Conservation (phyloP, 2,329 filamentous ascomycete genomes). For the Venturia asperata region DNA sequence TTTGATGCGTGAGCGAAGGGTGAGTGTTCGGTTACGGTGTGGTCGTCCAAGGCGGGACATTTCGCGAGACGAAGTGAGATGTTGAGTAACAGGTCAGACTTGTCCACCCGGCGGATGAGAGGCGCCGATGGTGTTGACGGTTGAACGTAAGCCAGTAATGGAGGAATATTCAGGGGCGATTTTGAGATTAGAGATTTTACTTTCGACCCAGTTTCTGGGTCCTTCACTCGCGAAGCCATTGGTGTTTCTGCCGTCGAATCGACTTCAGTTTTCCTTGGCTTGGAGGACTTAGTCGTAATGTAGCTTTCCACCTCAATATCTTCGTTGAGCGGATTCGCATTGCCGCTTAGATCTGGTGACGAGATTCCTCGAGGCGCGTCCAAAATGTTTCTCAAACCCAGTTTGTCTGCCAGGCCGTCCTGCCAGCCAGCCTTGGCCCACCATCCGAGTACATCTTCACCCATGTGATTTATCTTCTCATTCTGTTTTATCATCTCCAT, state of each 20-base stretch:
- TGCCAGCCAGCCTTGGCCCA: conserved; percentile 97
- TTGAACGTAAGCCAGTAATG: conserved; percentile 77
- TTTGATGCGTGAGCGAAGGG: conserved; percentile 74
- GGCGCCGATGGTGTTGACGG: conserved; percentile 51
- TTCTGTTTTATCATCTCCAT: conserved; percentile 76
- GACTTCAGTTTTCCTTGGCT: conserved; percentile 1
- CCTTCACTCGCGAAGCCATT: conserved; percentile 33
- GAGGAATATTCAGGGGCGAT: conserved; percentile 51
- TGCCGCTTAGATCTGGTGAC: conserved; percentile 26
- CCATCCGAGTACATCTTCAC: conserved; percentile 87
- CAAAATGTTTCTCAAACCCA: conserved; percentile 63
- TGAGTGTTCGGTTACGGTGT: conserved; percentile 47
- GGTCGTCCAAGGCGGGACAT: conserved; percentile 62
- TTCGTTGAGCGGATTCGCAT: background rate
- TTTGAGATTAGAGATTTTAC: conserved; percentile 26
- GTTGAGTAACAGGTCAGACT: conserved; percentile 68
- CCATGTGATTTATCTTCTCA: conserved; percentile 76
- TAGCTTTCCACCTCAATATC: conserved; percentile 17
- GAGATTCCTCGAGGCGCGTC: conserved; percentile 38
- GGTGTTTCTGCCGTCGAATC: conserved; percentile 13
- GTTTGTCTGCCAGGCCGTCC: conserved; percentile 66
- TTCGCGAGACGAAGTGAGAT: conserved; percentile 84
- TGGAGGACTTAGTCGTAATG: conserved; percentile 12
- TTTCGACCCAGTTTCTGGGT: conserved; percentile 23
- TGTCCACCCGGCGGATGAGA: conserved; percentile 83